These are phyloP conservation scores for Wickerhamomyces bovis DNA, from an alignment of 805 yeast genomes.

Conservation along the genomic window DNA sequence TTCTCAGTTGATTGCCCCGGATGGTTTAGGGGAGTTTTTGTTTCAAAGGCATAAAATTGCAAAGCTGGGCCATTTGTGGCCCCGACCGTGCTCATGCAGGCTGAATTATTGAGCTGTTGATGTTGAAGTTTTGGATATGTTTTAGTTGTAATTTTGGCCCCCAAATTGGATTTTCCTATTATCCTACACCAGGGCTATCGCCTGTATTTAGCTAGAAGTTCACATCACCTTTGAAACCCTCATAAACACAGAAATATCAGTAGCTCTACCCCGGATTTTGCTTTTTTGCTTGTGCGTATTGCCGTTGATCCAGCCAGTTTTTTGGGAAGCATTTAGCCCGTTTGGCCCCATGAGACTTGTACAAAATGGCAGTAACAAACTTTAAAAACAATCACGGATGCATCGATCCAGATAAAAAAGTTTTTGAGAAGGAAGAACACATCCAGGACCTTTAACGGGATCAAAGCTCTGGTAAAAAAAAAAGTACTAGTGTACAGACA, in stretches of 20 bases:
- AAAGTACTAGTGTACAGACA: too few relatives aligned
- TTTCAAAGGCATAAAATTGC: neutral
- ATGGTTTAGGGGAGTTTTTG: conserved; percentile 6
- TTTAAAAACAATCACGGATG: neutral
- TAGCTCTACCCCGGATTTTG: conserved; percentile 7
- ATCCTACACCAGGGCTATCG: neutral
- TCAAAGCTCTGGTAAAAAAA: too few relatives aligned
- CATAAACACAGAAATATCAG: too few relatives aligned
- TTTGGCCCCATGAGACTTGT: neutral
- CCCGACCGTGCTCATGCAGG: neutral
- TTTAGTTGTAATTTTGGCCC: neutral
- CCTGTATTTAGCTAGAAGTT: neutral
- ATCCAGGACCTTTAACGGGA: too few relatives aligned
- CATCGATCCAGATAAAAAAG: neutral
- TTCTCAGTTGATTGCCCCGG: conserved; percentile 3
- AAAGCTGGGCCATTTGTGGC: neutral
- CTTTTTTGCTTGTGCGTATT: neutral
- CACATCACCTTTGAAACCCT: neutral
- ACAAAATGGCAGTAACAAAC: too few relatives aligned
- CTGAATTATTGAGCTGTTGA: neutral
- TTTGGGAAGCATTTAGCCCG: neutral
- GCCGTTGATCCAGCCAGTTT: neutral
- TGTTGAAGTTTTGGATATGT: neutral
- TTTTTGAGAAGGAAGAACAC: neutral
- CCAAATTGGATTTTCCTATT: neutral